A percentile compares a stretch with the other conserved stretches of the same genome.
Evolutionary conservation across 148 eudicot species (phyloP).

Genomic region (Bassia scoparia): DNA sequence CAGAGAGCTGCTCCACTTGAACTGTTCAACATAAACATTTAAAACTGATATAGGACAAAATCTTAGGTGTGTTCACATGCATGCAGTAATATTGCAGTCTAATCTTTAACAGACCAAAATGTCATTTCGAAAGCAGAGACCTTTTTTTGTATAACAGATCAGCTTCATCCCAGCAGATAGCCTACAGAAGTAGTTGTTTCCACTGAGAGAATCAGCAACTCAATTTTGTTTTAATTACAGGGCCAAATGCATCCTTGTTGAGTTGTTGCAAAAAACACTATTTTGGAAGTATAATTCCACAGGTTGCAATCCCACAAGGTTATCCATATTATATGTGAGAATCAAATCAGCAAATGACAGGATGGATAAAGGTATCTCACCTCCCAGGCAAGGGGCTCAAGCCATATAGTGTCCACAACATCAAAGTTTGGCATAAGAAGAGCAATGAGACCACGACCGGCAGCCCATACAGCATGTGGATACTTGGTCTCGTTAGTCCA

Average conservation of each 20-base stretch:
- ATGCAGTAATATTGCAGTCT: not conserved
- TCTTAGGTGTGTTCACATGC: not conserved
- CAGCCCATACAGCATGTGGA: slow-evolving; percentile 98
- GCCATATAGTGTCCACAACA: slow-evolving; percentile 82
- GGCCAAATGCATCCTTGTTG: not conserved
- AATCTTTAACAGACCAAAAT: too few species aligned
- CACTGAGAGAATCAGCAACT: not conserved
- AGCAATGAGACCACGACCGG: slow-evolving; percentile 88
- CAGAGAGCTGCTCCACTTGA: not conserved
- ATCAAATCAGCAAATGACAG: not conserved
- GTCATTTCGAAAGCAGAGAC: not conserved
- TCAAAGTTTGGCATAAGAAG: slow-evolving; percentile 88
- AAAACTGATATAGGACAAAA: too few species aligned
- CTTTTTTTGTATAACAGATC: not conserved
- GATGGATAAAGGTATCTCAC: slow-evolving; percentile 32
- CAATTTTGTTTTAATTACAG: not conserved
- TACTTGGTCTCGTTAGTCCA: slow-evolving; percentile 82
- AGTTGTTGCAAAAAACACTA: not conserved
- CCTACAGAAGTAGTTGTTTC: not conserved
- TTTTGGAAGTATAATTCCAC: not conserved
- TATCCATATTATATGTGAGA: not conserved
- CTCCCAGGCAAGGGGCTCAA: slow-evolving; percentile 92
- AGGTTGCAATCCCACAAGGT: slow-evolving; percentile 12
- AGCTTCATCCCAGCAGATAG: not conserved
- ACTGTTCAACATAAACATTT: too few species aligned